Base-by-base conservation (phyloP, 768 basidiomycete genomes). In the Phanerochaete sordida region DNA sequence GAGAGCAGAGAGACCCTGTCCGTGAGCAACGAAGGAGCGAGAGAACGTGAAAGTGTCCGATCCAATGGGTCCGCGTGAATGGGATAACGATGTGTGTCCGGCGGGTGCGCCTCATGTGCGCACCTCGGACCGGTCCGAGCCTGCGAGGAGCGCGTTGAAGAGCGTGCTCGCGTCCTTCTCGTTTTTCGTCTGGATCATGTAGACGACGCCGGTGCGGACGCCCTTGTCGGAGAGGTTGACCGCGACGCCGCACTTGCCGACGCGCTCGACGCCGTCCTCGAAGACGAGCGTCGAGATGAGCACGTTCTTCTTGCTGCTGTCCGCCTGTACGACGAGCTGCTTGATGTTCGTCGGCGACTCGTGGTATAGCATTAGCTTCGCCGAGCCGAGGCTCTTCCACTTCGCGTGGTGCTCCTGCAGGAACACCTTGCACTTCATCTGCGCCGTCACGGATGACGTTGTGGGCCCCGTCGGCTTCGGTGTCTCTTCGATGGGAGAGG, bases 341-440 rank as follows among this genome's bases (percentile, higher is more conserved):
- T 99, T 99, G 67, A 93, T 79, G 68, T 93, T 93, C 26, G 88
- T 92, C 27, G 93, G 93, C 58, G 82, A 78, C 70, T 96, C 87
- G 48, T 80, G 83, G 72, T 95, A 99, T 51, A 99, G 79, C 69
- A 90, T 93, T 64, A 98, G 80, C 66, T 86, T 86, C 15, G 93
- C 94, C 11, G 89, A 78, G 2, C 97, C 97, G 57, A 98, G 79
- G 1, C 91, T 87, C 76, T 97, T 99, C 97, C 97, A 99, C 71
- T 96, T 93, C n/a, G 90, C 88, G 69, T 98, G 95, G 35, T 92
- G 86, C 68, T 96, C 94, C 70, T 98, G 88, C 49, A 97, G 77
- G 76, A 98, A 99, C 24, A 98, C 88, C 74, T 98, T 99, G 83
- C 96, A 98, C 72, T 95, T 95, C 92, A 95, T 96, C 69, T 93